Evolutionary conservation across 768 basidiomycete genomes (phyloP).

Genomic region (Amanita fuliginea): DNA sequence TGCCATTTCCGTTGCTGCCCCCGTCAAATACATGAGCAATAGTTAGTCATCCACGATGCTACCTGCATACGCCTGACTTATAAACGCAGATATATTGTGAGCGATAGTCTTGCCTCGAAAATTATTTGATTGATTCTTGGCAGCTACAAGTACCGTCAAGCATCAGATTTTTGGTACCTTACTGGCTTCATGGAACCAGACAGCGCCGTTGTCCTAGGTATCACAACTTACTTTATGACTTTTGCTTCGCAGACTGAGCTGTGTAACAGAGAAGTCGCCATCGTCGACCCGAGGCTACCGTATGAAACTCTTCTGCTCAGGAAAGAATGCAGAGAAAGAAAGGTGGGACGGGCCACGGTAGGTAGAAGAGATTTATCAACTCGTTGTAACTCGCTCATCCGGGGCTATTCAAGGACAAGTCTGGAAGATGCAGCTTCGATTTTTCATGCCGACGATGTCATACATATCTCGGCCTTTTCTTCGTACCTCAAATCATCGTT

Average conservation of each 20-base stretch:
- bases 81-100: slow-evolving; percentile 60
- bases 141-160: slow-evolving; percentile 93
- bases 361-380: background rate
- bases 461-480: slow-evolving; percentile 42
- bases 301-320: slow-evolving; percentile 77
- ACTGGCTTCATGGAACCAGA: slow-evolving; percentile 95
- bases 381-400: background rate
- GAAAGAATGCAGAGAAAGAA: slow-evolving; percentile 65
- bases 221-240: background rate
- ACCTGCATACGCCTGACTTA: slow-evolving; percentile 6
- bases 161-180: slow-evolving; percentile 90
- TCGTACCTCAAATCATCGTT: slow-evolving; percentile 47
- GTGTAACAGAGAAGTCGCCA: slow-evolving; percentile 44
- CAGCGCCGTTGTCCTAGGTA: slow-evolving; percentile 77
- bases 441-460: slow-evolving; percentile 74
- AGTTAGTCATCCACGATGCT: slow-evolving; percentile 34
- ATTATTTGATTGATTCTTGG: slow-evolving; percentile 6
- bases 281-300: slow-evolving; percentile 66
- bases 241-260: background rate
- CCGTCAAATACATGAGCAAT: slow-evolving; percentile 77
- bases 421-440: slow-evolving; percentile 49
- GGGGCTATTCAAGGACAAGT: slow-evolving; percentile 38
- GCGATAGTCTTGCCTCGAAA: background rate
- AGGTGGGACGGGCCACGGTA: slow-evolving; percentile 88
- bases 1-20: slow-evolving; percentile 69